phyloP scores from a whole-genome alignment of 208 protist genomes.

The Leishmania turanica region DNA sequence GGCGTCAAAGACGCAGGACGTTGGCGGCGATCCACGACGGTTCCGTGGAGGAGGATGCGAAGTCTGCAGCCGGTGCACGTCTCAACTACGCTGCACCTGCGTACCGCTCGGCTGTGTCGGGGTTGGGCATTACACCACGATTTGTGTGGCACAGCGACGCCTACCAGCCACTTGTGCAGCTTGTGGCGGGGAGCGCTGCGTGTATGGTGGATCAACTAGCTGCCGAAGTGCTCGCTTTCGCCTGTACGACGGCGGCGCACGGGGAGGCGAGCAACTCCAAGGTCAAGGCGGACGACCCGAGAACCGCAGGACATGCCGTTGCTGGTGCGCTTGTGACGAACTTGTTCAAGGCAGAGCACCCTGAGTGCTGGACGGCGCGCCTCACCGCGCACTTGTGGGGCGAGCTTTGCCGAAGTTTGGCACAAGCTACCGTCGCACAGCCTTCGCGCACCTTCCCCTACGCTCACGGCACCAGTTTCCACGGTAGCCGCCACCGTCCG shows the following conservation, averaged over 20 bases:
- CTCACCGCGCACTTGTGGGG: slow-evolving; percentile 6
- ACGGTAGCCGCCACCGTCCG: no score
- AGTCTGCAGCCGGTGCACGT: not conserved
- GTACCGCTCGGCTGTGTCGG: not conserved
- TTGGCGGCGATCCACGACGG: not conserved
- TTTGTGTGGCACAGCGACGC: slow-evolving; percentile 15
- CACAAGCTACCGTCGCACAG: not conserved
- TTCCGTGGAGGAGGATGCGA: not conserved
- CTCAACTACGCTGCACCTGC: not conserved
- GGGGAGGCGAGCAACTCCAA: not conserved
- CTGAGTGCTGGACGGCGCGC: not conserved
- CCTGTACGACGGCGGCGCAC: not conserved
- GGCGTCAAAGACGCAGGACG: not conserved
- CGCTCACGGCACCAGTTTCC: not conserved
- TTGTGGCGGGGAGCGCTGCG: not conserved
- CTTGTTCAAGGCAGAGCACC: not conserved
- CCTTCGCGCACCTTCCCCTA: not conserved
- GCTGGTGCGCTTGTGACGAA: not conserved
- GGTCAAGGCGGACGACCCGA: no score
- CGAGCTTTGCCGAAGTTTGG: not conserved
- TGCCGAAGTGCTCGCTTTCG: slow-evolving; percentile 2
- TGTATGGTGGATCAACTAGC: not conserved
- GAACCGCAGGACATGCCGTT: not conserved
- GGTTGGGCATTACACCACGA: not conserved
- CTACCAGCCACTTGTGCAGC: slow-evolving; percentile 3